Percentiles rank a stretch among this genome's conserved stretches.
Evolutionary conservation across 495 filamentous ascomycete genomes (phyloP).

Genomic region (Hypoxylon lienhwacheense): DNA sequence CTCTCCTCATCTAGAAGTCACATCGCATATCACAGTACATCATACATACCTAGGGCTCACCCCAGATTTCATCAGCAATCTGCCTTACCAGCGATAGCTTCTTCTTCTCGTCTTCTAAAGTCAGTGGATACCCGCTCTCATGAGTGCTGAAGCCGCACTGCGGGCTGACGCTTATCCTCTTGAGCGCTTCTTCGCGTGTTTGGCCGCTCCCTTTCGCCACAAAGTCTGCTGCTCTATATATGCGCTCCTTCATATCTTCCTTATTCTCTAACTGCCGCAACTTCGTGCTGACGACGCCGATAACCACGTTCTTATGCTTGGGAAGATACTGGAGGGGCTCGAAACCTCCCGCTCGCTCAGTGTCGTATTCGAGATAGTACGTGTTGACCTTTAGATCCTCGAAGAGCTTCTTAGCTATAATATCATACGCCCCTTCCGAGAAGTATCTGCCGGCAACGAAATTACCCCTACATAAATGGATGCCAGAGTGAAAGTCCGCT

Average conservation of each 20-base stretch:
- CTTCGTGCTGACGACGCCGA: slow-evolving; percentile 76
- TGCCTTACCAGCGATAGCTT: slow-evolving; percentile 69
- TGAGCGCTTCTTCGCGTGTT: slow-evolving; percentile 64
- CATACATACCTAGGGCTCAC: slow-evolving; percentile 53
- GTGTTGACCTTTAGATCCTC: slow-evolving; percentile 72
- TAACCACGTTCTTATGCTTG: slow-evolving; percentile 71
- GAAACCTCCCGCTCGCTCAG: slow-evolving; percentile 71
- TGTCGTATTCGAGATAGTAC: slow-evolving; percentile 86
- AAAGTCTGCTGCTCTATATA: slow-evolving; percentile 68
- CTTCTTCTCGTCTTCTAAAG: slow-evolving; percentile 66
- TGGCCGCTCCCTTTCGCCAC: slow-evolving; percentile 70
- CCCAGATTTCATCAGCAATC: slow-evolving; percentile 71
- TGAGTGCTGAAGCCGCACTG: slow-evolving; percentile 83
- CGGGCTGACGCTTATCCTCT: slow-evolving; percentile 70
- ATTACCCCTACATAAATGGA: slow-evolving; percentile 81
- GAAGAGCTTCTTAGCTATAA: slow-evolving; percentile 79
- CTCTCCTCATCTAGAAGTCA: slow-evolving; percentile 4
- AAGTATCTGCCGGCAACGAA: slow-evolving; percentile 79
- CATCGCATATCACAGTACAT: background rate
- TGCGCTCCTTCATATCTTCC: slow-evolving; percentile 69
- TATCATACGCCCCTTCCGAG: slow-evolving; percentile 77
- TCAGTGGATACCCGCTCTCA: slow-evolving; percentile 66
- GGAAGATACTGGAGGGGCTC: slow-evolving; percentile 75
- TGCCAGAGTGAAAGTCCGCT: slow-evolving; percentile 71
- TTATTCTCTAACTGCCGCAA: slow-evolving; percentile 72